Percentiles rank a stretch among this genome's conserved stretches.
Conservation (phyloP, 2,329 filamentous ascomycete genomes). For the Trichoderma harzianum region DNA sequence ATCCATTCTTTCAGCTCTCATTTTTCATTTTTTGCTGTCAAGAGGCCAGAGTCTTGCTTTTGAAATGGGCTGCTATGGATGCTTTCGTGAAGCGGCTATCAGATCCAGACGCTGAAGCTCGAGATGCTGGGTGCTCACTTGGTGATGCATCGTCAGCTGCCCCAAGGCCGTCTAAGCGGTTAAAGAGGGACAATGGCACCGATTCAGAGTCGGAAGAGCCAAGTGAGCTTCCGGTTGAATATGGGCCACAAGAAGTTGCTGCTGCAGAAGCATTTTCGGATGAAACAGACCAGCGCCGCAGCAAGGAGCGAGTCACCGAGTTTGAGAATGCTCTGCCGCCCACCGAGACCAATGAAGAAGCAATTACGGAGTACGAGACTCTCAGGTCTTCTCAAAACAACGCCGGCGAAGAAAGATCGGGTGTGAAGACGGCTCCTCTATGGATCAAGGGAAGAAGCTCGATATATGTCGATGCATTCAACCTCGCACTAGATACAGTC, state of each 20-base stretch:
- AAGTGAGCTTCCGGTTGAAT: background rate
- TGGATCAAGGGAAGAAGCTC: conserved; percentile 80
- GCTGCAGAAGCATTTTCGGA: background rate
- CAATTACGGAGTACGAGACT: conserved; percentile 76
- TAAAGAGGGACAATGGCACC: conserved; percentile 28
- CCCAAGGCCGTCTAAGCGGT: conserved; percentile 32
- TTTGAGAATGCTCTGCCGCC: conserved; percentile 61
- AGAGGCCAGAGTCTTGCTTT: background rate
- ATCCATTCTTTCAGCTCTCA: background rate
- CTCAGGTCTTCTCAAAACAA: conserved; percentile 55
- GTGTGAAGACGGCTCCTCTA: conserved; percentile 37
- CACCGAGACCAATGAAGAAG: conserved; percentile 63
- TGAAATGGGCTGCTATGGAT: conserved; percentile 32
- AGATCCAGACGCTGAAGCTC: conserved; percentile 16
- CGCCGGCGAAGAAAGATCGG: conserved; percentile 35
- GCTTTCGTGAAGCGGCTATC: conserved; percentile 35
- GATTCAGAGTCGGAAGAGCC: conserved; percentile 26
- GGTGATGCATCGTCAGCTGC: background rate
- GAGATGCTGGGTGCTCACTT: background rate
- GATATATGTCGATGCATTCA: conserved; percentile 97
- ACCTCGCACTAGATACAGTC: conserved; percentile 84
- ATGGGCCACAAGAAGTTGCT: background rate
- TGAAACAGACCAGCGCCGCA: background rate
- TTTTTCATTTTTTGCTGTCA: background rate
- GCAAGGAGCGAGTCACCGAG: conserved; percentile 26